Evolutionary conservation across 2,329 filamentous ascomycete species (phyloP), one percentile per base, ranked within the genome.

Genomic region (Colletotrichum coccodes): DNA sequence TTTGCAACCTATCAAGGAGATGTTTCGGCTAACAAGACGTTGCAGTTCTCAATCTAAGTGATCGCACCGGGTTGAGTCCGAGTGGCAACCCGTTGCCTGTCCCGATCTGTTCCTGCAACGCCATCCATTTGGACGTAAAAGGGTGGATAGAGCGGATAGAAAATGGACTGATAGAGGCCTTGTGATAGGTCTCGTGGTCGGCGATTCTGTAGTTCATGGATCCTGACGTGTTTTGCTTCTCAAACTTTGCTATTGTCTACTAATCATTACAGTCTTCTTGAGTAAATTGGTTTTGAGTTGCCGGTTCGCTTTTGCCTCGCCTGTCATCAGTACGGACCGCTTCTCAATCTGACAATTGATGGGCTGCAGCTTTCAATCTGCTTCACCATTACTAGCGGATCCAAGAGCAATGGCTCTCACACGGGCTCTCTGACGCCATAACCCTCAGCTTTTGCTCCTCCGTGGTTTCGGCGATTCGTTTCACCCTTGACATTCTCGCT

Each of bases 361-460:
- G 85, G 81, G 79, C 77, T 82, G 87, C 85, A 84, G 87, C 77
- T 71, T 38, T 75, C 78, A 71, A 83, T 88, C 87, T 87, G 86
- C 86, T 82, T 81, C 80, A 78, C 72, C 83, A 84, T 83, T 80
- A 70, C 83, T 79, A 77, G 84, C 82, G 75, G 74, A 85, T 90
- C 89, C 89, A 84, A 91, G 75, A 90, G 78, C 59, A 80, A 88
- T 57, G 73, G 47, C 67, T 73, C 69, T 47, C 56, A 67, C 73
- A 79, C 83, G 87, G 86, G 86, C 84, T 87, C 87, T 91, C 89
- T 91, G 89, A 90, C 82, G 83, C 85, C 85, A 79, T 73, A 76
- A 77, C 76, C 77, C 74, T 68, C 73, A 62, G 71, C 70, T 72
- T 70, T 14, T 44, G 50, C 57, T 57, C 21, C 68, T 70, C 74